Evolutionary conservation across 2,329 filamentous ascomycete species (phyloP), one percentile per base, ranked within the genome.

Genomic region (Fusarium mexicanum): DNA sequence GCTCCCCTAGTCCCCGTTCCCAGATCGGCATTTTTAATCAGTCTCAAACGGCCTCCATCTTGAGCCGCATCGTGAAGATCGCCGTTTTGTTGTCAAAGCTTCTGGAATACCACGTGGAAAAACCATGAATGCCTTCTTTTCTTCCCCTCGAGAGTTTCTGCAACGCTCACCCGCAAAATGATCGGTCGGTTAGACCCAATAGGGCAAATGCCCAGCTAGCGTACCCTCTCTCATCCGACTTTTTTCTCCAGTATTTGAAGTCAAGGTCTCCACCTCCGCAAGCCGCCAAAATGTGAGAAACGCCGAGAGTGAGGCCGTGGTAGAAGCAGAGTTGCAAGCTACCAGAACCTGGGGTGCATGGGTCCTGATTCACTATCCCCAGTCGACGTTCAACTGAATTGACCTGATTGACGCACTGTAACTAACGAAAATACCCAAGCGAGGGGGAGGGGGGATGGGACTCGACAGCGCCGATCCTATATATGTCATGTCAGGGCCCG

Each of bases 281-380:
- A 58, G 48, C 43, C 51, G 59, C 72, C 55, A 53, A 37, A 53
- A 53, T 16, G 48, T 53, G 48, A 53, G 48, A 53, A 53, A 71
- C 72, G 72, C 72, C 72, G 72, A 75, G 41, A 55, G 65, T 70
- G 74, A 62, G 44, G 72, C 72, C 72, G 72, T 59, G 58, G 65
- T 65, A 53, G 48, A 51, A 20, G 48, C n/a, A 35, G 48, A 24
- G 71, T 51, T 54, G 16, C 60, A 64, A 64, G 48, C 71, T 50
- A 67, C 24, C 22, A 57, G 48, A 70, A 75, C 72, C 72, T 74
- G 72, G 69, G 72, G 72, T 73, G 72, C 64, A 72, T 74, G 64
- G 64, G 54, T 64, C 63, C 63, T 65, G 22, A 46, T 61, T 61
- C 60, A 41, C 51, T 55, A 11, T 64, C 72, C 72, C 71, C 26